These are phyloP conservation scores for Rehmannia glutinosa DNA, from an alignment of 257 asterid genomes.

Conservation along the genomic window DNA sequence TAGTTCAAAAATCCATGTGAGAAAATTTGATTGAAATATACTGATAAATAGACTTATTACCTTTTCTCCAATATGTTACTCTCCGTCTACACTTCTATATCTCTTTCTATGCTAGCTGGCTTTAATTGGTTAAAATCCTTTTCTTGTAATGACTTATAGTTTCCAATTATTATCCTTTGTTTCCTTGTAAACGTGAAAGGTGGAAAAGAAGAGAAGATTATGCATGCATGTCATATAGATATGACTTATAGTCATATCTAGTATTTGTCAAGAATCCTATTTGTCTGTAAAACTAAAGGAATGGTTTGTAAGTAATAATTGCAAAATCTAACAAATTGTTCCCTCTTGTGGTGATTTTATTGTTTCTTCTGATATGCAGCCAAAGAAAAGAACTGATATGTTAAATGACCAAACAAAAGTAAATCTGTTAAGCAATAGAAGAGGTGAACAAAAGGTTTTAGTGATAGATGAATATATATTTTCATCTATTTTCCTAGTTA, in stretches of 20 bases:
- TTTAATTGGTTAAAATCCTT: neutral
- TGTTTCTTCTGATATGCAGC: neutral
- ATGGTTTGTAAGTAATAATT: neutral
- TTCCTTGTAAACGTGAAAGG: neutral
- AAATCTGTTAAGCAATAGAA: neutral
- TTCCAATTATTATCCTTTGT: neutral
- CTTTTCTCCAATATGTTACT: too few species aligned
- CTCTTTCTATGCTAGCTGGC: neutral
- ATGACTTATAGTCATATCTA: neutral
- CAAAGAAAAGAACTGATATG: too few species aligned
- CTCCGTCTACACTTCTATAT: too few species aligned
- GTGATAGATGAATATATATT: neutral
- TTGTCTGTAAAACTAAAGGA: neutral
- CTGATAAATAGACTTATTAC: too few species aligned
- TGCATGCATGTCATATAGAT: conserved; percentile 1
- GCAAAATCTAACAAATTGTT: neutral
- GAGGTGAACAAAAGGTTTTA: neutral
- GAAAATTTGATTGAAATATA: too few species aligned
- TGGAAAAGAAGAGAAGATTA: neutral
- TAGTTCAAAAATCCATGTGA: neutral
- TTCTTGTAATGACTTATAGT: neutral
- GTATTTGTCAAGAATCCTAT: neutral
- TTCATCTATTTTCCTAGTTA: neutral
- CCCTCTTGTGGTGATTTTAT: neutral
- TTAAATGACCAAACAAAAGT: neutral